Percentiles rank a stretch among this genome's conserved stretches.
Evolutionary conservation across 2,329 filamentous ascomycete species (phyloP).

Genomic region (Fusarium sterilihyphosum): DNA sequence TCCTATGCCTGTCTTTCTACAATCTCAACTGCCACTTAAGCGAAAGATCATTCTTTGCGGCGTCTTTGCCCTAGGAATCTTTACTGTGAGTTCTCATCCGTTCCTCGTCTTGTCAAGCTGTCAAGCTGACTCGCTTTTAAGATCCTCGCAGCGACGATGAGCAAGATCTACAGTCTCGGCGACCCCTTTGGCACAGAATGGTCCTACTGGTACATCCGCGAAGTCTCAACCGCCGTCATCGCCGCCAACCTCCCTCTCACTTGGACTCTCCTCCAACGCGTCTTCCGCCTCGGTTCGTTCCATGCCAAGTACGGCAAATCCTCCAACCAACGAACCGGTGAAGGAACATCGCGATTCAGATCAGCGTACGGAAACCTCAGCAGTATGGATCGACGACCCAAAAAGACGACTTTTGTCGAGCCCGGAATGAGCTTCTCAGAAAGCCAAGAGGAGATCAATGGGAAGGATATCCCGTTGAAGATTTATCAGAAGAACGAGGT

Average conservation of each 20-base stretch:
- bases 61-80: slow-evolving; percentile 56
- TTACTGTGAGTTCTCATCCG: slow-evolving; percentile 48
- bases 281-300: slow-evolving; percentile 48
- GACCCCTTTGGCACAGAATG: slow-evolving; percentile 52
- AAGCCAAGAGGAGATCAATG: slow-evolving; percentile 53
- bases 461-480: slow-evolving; percentile 47
- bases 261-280: slow-evolving; percentile 54
- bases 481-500: slow-evolving; percentile 52
- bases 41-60: slow-evolving; percentile 62
- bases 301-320: slow-evolving; percentile 42
- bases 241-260: slow-evolving; percentile 55
- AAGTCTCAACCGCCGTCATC: slow-evolving; percentile 58
- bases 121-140: background rate
- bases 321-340: slow-evolving; percentile 37
- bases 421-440: slow-evolving; percentile 41
- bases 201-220: slow-evolving; percentile 58
- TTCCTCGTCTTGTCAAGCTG: rapidly evolving
- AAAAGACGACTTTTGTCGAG: slow-evolving; percentile 6
- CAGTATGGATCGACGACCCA: slow-evolving; percentile 27
- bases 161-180: slow-evolving; percentile 55
- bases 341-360: slow-evolving; percentile 34
- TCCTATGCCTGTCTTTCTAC: slow-evolving; percentile 62
- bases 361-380: slow-evolving; percentile 40
- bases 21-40: slow-evolving; percentile 58
- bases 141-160: slow-evolving; percentile 42